Conservation (phyloP, 1,139 yeast genomes). For the Yamadazyma buinensis region DNA sequence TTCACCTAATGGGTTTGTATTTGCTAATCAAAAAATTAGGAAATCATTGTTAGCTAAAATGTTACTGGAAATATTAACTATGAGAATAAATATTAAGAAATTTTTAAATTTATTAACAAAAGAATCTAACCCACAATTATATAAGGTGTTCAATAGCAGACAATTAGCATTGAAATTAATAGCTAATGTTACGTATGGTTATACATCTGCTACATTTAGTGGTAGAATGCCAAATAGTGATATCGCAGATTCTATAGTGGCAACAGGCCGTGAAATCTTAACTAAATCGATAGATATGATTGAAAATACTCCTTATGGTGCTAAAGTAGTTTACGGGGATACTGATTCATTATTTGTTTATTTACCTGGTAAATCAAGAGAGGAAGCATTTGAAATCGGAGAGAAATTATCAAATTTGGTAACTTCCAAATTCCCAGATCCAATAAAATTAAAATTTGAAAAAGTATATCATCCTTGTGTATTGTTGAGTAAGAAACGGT, state of each 20-base stretch:
- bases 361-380: constrained; percentile 74
- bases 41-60: constrained; percentile 77
- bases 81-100: constrained; percentile 72
- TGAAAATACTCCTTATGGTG: constrained; percentile 70
- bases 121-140: constrained; percentile 30
- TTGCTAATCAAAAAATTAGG: constrained; percentile 62
- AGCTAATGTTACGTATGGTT: constrained; percentile 96
- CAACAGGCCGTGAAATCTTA: constrained; percentile 83
- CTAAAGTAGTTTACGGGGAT: constrained; percentile 94
- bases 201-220: constrained; percentile 89
- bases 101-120: constrained; percentile 60
- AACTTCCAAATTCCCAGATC: constrained; percentile 72
- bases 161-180: constrained; percentile 85
- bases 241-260: constrained; percentile 90
- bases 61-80: constrained; percentile 77
- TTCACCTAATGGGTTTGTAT: constrained; percentile 86
- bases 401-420: constrained; percentile 60
- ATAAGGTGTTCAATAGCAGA: constrained; percentile 63
- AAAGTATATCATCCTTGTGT: constrained; percentile 89
- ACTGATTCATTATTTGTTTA: constrained; percentile 92
- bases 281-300: constrained; percentile 67
- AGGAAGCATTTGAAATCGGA: constrained; percentile 78
- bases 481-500: constrained; percentile 79
- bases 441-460: constrained; percentile 81
- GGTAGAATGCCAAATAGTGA: constrained; percentile 98